Conservation (phyloP, 2,329 filamentous ascomycete genomes). For the Neoscytalidium dimidiatum region DNA sequence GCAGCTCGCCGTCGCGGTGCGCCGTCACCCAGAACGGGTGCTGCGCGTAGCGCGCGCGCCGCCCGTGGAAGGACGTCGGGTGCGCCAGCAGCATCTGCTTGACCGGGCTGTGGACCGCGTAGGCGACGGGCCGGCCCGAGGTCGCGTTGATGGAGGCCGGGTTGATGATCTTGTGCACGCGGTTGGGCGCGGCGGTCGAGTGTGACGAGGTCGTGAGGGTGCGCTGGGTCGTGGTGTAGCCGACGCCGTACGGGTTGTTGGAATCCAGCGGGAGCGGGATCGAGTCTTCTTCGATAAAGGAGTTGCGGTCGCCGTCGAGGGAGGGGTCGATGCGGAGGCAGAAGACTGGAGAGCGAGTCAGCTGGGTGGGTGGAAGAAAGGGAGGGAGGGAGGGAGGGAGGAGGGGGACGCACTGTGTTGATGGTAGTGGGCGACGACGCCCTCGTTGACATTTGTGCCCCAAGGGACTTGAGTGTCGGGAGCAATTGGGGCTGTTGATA, state of each 20-base stretch:
- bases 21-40: slow-evolving; percentile 33
- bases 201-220: slow-evolving; percentile 14
- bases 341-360: no score
- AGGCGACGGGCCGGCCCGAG: slow-evolving; percentile 53
- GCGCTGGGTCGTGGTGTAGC: slow-evolving; percentile 12
- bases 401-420: slow-evolving; percentile 18
- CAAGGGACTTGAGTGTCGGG: slow-evolving; percentile 20
- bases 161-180: slow-evolving; percentile 54
- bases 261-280: slow-evolving; percentile 24
- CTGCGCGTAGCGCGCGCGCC: slow-evolving; percentile 28
- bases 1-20: slow-evolving; percentile 30
- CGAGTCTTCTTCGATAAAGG: slow-evolving; percentile 33
- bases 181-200: slow-evolving; percentile 28
- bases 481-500: slow-evolving; percentile 23
- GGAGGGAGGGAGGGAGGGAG: no score
- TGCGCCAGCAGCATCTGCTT: slow-evolving; percentile 31
- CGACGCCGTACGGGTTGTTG: slow-evolving; percentile 3
- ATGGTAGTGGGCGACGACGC: slow-evolving; percentile 24
- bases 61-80: slow-evolving; percentile 26
- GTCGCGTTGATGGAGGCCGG: slow-evolving; percentile 47
- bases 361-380: no score
- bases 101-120: slow-evolving; percentile 48
- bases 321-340: slow-evolving; percentile 47
- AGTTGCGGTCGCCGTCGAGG: slow-evolving; percentile 41
- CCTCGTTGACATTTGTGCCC: slow-evolving; percentile 24